Base-by-base conservation (phyloP, 2,329 filamentous ascomycete genomes). In the Aspergillus versicolor region DNA sequence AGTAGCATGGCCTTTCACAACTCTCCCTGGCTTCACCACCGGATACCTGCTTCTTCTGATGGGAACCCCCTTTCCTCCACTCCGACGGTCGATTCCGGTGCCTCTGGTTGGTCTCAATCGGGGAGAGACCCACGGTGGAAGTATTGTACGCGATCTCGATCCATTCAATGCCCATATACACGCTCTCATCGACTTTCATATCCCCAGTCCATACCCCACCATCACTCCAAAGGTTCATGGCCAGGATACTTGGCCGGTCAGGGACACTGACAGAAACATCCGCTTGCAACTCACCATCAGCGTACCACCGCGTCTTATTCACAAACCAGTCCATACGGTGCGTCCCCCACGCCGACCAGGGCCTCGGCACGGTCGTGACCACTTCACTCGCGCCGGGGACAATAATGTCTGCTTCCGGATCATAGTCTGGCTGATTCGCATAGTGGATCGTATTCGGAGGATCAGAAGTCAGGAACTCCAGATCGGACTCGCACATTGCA, bases 381-480 rank as follows among this genome's bases (percentile, higher is more conserved):
- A 69, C 60, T 3, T 66, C 63, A 45, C 68, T 69, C 4, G 73
- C 70, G 0, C 69, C 72, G 3, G 71, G 71, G 22, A 77, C 73
- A 37, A 66, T 63, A 4, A 57, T 46, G 43, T 75, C 72, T 1
- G 65, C 68, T 32, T 63, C 38, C 2, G 70, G 65, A 55, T 77
- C 71, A 55, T 75, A 77, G 56, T 76, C 74, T 2, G 76, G 75
- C 56, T 77, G 76, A 53, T 77, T 78, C 15, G 73, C 69, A 47
- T 75, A 77, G 34, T 75, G 76, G 4, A 81, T 73, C 4, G 71
- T 73, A 54, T 72, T 68, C 1, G 66, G 69, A 1, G 77, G 73
- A 52, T 82, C 80, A 5, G 71, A 66, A 1, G 81, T 83, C 11
- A 82, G 67, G 57, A 83, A 80, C 67, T 83, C 81, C 58, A 83